Evolutionary conservation across 2,329 filamentous ascomycete species (phyloP).

Genomic region (Arthrobotrys megalospora): DNA sequence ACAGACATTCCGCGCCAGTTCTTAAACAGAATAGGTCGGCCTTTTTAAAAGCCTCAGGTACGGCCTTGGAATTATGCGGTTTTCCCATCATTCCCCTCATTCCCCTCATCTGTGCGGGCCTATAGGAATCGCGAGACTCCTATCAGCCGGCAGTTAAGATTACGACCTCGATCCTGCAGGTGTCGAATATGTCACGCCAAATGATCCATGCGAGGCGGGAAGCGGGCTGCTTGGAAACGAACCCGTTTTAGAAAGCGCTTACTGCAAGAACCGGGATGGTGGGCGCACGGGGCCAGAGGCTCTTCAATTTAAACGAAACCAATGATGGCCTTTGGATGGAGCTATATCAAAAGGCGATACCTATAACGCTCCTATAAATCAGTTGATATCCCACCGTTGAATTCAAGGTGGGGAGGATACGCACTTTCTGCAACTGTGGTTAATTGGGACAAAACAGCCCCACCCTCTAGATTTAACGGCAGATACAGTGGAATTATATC

Average conservation of each 20-base stretch:
- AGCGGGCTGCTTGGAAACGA: slow-evolving; percentile 4
- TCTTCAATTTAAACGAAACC: slow-evolving; percentile 10
- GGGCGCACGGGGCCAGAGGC: neutral
- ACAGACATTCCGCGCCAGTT: slow-evolving; percentile 2
- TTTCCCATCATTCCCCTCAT: neutral
- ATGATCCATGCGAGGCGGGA: slow-evolving; percentile 21
- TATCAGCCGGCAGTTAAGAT: neutral
- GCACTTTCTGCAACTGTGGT: too few species aligned
- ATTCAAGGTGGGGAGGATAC: too few species aligned
- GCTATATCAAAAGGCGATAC: neutral
- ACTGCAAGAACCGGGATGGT: neutral
- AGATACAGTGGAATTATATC: too few species aligned
- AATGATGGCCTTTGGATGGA: neutral
- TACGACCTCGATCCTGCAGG: neutral
- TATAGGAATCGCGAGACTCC: neutral
- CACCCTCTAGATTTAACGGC: too few species aligned
- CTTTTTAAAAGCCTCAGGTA: slow-evolving; percentile 31
- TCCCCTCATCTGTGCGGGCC: neutral
- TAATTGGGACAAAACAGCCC: too few species aligned
- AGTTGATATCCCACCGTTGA: too few species aligned
- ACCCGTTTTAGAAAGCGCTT: slow-evolving; percentile 10
- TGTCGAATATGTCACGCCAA: neutral
- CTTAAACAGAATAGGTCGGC: neutral
- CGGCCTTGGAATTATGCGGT: slow-evolving; percentile 10
- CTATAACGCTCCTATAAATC: too few species aligned